Evolutionary conservation across 116 monocot genomes (phyloP), one percentile per base, ranked within the genome.

Genomic region (Zostera marina): DNA sequence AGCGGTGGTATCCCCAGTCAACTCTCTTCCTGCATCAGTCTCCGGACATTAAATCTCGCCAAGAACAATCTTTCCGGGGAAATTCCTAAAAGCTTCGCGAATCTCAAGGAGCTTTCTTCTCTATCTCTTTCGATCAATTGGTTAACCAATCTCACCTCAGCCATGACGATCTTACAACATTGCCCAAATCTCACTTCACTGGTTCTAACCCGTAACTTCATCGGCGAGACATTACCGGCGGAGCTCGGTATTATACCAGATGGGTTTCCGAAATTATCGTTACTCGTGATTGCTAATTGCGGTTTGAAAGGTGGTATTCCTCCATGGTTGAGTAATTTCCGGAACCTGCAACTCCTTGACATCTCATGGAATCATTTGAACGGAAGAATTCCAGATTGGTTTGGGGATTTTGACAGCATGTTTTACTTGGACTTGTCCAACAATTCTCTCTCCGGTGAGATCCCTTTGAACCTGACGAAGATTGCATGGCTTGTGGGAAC

Each of bases 351-450:
- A 58, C 76, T 92, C 0, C 41, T 92, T 58, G 92, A 92, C 64
- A 60, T 92, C 41, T 92, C 92, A 1, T 92, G 92, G 92, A 92
- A 92, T 61, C 57, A 54, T 39, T 68, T 92, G 64, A 25, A 69
- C 4, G 92, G 92, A 44, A 63, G 53, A 16, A 76, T 92, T 47
- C 92, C 92, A 41, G 5, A 63, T 4, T 86, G 83, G 76, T 65
- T 92, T n/a, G 92, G 83, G 12, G 32, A 74, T 53, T 61, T 87
- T 8, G 71, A 73, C 44, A 44, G 54, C 46, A 65, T 85, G 17
- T 91, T 91, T 26, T 91, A 85, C 65, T 9, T 91, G 39, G 91
- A 91, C 63, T 40, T 91, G 0, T 91, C 85, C 0, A 91, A 91
- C 67, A 91, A 91, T 66, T 85, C 91, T 1, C 72, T 91, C 16